A percentile compares a stretch with the other conserved stretches of the same genome.
These are phyloP conservation scores for Hyphopichia khmerensis DNA, from an alignment of 1,139 yeast species.

Conservation along the genomic window DNA sequence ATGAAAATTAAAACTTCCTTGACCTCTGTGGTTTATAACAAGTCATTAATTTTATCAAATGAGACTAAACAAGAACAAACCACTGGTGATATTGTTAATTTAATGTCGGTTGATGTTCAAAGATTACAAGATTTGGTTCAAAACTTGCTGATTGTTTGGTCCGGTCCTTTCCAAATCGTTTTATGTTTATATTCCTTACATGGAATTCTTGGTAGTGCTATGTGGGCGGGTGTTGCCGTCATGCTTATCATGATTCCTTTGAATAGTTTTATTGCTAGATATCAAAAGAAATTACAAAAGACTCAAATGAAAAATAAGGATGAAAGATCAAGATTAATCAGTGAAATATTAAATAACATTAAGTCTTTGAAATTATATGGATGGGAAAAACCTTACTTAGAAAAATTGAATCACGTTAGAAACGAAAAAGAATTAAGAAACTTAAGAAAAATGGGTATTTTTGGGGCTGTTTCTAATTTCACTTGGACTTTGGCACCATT, in stretches of 20 bases:
- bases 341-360: conserved; percentile 87
- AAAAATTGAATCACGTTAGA: conserved; percentile 74
- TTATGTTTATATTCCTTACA: conserved; percentile 78
- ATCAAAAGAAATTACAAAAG: conserved; percentile 74
- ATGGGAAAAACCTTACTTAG: conserved; percentile 88
- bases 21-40: conserved; percentile 76
- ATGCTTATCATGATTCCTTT: conserved; percentile 85
- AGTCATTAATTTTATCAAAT: conserved; percentile 75
- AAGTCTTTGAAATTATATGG: conserved; percentile 91
- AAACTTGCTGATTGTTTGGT: conserved; percentile 87
- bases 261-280: conserved; percentile 70
- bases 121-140: conserved; percentile 88
- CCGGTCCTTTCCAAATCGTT: conserved; percentile 91
- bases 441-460: conserved; percentile 72
- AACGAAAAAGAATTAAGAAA: conserved; percentile 84
- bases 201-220: conserved; percentile 76
- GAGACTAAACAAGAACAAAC: conserved; percentile 79
- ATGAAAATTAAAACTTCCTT: conserved; percentile 84
- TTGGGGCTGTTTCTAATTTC: conserved; percentile 71
- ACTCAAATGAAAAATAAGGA: conserved; percentile 48
- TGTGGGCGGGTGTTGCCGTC: conserved; percentile 96
- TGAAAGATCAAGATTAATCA: conserved; percentile 57
- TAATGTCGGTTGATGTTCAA: conserved; percentile 97
- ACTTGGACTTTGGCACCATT: conserved; percentile 89
- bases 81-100: conserved; percentile 96